Percentiles rank a stretch among this genome's conserved stretches.
phyloP scores from a whole-genome alignment of 352 stramenopile species.

The Pythium dissotocum region DNA sequence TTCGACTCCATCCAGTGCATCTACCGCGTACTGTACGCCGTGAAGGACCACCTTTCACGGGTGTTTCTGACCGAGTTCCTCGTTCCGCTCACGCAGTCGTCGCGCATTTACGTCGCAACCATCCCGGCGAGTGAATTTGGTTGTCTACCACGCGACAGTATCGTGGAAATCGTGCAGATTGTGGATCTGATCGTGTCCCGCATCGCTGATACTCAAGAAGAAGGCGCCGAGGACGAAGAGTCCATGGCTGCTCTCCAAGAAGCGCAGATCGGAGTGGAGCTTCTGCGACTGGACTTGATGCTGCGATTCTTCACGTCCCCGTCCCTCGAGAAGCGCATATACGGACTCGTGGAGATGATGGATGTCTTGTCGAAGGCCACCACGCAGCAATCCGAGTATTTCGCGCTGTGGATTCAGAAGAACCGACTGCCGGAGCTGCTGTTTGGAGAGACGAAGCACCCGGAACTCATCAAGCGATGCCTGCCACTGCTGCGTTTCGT shows the following conservation, averaged over 20 bases:
- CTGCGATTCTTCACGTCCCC: slow-evolving; percentile 49
- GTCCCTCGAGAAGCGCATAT: slow-evolving; percentile 73
- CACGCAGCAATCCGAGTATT: slow-evolving; percentile 34
- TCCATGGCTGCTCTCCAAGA: slow-evolving; percentile 6
- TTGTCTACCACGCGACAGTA: slow-evolving; percentile 40
- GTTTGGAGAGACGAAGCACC: slow-evolving; percentile 66
- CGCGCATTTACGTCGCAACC: slow-evolving; percentile 32
- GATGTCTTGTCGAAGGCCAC: slow-evolving; percentile 44
- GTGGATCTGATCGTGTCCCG: slow-evolving; percentile 47
- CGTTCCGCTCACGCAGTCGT: slow-evolving; percentile 31
- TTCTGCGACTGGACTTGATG: slow-evolving; percentile 57
- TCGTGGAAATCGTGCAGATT: slow-evolving; percentile 63
- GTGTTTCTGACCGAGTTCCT: slow-evolving; percentile 49
- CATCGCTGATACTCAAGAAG: slow-evolving; percentile 1
- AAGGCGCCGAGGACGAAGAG: neutral
- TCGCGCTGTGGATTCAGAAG: slow-evolving; percentile 54
- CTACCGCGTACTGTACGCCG: slow-evolving; percentile 54
- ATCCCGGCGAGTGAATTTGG: slow-evolving; percentile 36
- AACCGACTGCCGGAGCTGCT: slow-evolving; percentile 50
- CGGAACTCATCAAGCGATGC: slow-evolving; percentile 65
- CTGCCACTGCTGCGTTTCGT: slow-evolving; percentile 64
- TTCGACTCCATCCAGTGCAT: slow-evolving; percentile 64
- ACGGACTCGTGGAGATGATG: slow-evolving; percentile 68
- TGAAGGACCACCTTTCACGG: slow-evolving; percentile 53
- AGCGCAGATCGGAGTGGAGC: slow-evolving; percentile 36